A percentile compares a stretch with the other conserved stretches of the same genome.
These are phyloP conservation scores for Ehretia macrophylla DNA, from an alignment of 257 asterid species.

Conservation along the genomic window DNA sequence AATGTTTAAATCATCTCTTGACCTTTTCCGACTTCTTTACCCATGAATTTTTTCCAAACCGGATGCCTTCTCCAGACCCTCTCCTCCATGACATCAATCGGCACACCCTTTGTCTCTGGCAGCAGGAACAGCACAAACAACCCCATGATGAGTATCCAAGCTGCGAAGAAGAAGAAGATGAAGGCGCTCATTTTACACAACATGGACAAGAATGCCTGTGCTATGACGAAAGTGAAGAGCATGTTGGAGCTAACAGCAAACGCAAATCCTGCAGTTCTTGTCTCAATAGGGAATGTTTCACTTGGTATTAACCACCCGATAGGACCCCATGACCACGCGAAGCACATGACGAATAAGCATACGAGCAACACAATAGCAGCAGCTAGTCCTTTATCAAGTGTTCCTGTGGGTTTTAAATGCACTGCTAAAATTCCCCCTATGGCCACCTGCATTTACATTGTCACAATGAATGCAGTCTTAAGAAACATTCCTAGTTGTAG, in stretches of 20 bases:
- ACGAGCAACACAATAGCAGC: conserved; percentile 44
- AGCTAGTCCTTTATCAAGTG: conserved; percentile 30
- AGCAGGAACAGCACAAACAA: conserved; percentile 23
- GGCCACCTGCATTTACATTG: too few relatives aligned
- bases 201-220: conserved; percentile 38
- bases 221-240: conserved; percentile 35
- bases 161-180: conserved; percentile 37
- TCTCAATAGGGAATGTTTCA: conserved; percentile 68
- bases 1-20: conserved; percentile 20
- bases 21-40: conserved; percentile 2
- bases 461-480: too few relatives aligned
- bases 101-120: conserved; percentile 41
- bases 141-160: conserved; percentile 32
- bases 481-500: too few relatives aligned
- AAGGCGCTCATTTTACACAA: conserved; percentile 32
- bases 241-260: conserved; percentile 57
- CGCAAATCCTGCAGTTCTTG: conserved; percentile 66
- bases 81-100: conserved; percentile 24
- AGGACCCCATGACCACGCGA: conserved; percentile 92
- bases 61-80: conserved; percentile 33
- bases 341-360: conserved; percentile 60
- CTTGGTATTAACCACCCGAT: conserved; percentile 73
- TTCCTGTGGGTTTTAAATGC: conserved; percentile 44
- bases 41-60: conserved; percentile 27
- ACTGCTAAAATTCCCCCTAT: conserved; percentile 29